phyloP scores from a whole-genome alignment of 1,284 basidiomycete species.

The Cryptococcus sp. region DNA sequence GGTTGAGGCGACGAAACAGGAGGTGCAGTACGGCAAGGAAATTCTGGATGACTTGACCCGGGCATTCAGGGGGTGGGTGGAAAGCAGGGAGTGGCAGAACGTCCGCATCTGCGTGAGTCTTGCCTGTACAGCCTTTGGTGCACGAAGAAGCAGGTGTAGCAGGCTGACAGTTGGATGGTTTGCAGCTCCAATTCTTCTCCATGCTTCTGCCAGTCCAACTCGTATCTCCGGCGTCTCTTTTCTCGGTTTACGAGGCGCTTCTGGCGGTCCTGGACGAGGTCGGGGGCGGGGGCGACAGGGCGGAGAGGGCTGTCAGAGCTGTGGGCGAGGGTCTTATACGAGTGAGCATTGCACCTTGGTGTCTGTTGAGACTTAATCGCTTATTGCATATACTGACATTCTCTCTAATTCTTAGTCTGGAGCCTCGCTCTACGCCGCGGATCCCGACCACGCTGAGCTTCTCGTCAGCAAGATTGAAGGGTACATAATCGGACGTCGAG shows the following conservation, averaged over 20 bases:
- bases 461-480: slow-evolving; percentile 38
- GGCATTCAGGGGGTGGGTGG: slow-evolving; percentile 77
- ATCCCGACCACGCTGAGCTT: slow-evolving; percentile 35
- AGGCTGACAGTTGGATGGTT: background rate
- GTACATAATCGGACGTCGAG: slow-evolving; percentile 33
- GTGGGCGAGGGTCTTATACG: slow-evolving; percentile 84
- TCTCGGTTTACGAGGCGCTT: slow-evolving; percentile 73
- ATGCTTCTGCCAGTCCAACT: slow-evolving; percentile 73
- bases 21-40: slow-evolving; percentile 61
- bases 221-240: slow-evolving; percentile 69
- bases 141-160: too few species aligned
- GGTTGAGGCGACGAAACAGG: slow-evolving; percentile 15
- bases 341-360: too few species aligned
- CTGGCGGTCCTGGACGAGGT: slow-evolving; percentile 83
- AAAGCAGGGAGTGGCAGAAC: slow-evolving; percentile 83
- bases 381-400: slow-evolving; percentile 2
- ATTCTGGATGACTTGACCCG: slow-evolving; percentile 85
- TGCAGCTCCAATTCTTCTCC: slow-evolving; percentile 83
- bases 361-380: too few species aligned
- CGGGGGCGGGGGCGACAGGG: slow-evolving; percentile 78
- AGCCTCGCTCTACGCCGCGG: slow-evolving; percentile 27
- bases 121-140: background rate
- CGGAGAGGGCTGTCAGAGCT: slow-evolving; percentile 77
- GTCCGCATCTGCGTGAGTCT: slow-evolving; percentile 73
- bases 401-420: slow-evolving; percentile 44